These are phyloP conservation scores for Trichomonas vaginalis DNA, from an alignment of 208 protist genomes.

Conservation along the genomic window DNA sequence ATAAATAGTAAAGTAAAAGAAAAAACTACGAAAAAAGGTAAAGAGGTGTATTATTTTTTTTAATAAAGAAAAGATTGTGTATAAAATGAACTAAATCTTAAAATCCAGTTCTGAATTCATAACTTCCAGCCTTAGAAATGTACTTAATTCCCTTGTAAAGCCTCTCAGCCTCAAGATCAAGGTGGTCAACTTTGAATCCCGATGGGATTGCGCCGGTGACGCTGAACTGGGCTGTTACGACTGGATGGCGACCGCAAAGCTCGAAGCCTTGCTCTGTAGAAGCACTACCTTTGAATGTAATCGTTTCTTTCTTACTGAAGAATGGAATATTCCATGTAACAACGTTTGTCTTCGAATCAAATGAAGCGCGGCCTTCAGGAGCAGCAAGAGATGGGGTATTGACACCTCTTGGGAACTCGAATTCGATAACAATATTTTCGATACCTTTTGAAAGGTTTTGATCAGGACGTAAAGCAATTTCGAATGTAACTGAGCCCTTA, in stretches of 20 bases:
- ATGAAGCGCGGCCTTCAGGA: not conserved
- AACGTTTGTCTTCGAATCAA: not conserved
- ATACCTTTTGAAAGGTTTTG: not conserved
- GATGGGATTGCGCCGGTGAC: not conserved
- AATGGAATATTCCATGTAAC: not conserved
- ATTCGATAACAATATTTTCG: not conserved
- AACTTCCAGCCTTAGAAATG: not conserved
- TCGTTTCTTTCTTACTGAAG: not conserved
- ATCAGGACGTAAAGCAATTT: not conserved
- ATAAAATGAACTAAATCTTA: not conserved
- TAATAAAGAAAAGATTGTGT: not conserved
- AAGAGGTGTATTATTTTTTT: too few species aligned
- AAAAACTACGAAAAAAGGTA: too few species aligned
- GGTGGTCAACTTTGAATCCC: not conserved
- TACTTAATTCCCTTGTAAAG: not conserved
- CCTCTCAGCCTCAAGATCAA: not conserved
- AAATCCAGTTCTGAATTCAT: conserved; percentile 12
- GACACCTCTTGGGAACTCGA: not conserved
- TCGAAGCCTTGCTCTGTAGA: not conserved
- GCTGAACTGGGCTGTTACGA: not conserved
- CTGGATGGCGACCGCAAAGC: not conserved
- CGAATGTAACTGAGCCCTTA: not conserved
- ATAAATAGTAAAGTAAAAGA: not conserved
- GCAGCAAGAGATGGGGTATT: not conserved
- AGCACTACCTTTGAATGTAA: not conserved